These are phyloP conservation scores for Sphagnum magellanicum DNA, from an alignment of 228 moss, liverwort and hornwort genomes.

Conservation along the genomic window DNA sequence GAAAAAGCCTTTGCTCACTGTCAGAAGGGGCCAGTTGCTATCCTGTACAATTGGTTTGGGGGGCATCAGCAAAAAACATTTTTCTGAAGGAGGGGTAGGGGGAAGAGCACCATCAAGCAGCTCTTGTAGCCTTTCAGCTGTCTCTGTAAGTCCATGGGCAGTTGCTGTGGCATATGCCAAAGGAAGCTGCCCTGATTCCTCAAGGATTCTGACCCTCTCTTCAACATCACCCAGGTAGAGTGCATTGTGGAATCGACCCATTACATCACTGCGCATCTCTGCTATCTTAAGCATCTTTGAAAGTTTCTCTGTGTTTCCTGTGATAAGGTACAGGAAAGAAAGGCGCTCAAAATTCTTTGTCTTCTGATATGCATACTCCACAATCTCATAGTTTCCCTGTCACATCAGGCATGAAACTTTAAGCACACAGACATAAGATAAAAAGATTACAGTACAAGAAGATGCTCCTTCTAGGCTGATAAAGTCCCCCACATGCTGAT, in stretches of 20 bases:
- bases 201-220: conserved; percentile 83
- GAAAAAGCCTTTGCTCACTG: conserved; percentile 87
- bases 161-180: conserved; percentile 85
- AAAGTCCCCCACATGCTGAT: too few species aligned
- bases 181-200: conserved; percentile 81
- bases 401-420: too few species aligned
- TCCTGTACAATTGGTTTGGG: conserved; percentile 81
- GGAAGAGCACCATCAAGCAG: conserved; percentile 65
- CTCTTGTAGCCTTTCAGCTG: conserved; percentile 53
- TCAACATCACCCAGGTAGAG: conserved; percentile 85
- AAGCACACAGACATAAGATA: too few species aligned
- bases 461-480: too few species aligned
- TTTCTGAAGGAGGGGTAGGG: conserved; percentile 42
- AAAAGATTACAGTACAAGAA: too few species aligned
- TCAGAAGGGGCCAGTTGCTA: conserved; percentile 89
- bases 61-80: conserved; percentile 60
- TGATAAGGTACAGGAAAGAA: conserved; percentile 88
- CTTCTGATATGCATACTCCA: conserved; percentile 93
- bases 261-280: conserved; percentile 90
- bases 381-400: conserved; percentile 91
- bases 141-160: conserved; percentile 66
- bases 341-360: conserved; percentile 97
- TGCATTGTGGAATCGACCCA: conserved; percentile 95
- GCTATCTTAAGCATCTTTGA: conserved; percentile 95
- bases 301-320: conserved; percentile 87